Evolutionary conservation across 1,139 yeast genomes (phyloP).

Genomic region (Scheffersomyces titani): DNA sequence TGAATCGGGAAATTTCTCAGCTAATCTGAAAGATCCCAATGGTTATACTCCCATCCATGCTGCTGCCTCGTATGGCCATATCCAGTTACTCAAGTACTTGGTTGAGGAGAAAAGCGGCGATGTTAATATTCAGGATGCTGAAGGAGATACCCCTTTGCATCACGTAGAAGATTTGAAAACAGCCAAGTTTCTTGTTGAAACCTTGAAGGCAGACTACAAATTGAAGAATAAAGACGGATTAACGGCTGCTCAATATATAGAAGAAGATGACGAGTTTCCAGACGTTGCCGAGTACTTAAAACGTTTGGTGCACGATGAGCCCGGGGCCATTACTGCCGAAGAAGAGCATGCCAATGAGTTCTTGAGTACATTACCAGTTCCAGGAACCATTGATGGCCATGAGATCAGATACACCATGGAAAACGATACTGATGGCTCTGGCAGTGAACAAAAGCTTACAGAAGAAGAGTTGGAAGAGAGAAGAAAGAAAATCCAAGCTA

Average conservation of each 20-base stretch:
- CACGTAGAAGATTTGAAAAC: slow-evolving; percentile 73
- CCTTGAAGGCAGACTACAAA: slow-evolving; percentile 64
- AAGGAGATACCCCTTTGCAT: slow-evolving; percentile 95
- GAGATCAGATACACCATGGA: slow-evolving; percentile 60
- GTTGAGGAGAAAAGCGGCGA: slow-evolving; percentile 65
- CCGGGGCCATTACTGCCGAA: slow-evolving; percentile 11
- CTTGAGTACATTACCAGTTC: slow-evolving; percentile 36
- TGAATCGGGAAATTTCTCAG: slow-evolving; percentile 50
- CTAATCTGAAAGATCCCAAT: slow-evolving; percentile 82
- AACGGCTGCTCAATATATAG: slow-evolving; percentile 67
- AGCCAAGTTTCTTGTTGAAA: slow-evolving; percentile 67
- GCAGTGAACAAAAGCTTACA: slow-evolving; percentile 18
- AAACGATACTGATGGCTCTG: slow-evolving; percentile 36
- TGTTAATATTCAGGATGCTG: slow-evolving; percentile 76
- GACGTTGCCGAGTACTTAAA: slow-evolving; percentile 70
- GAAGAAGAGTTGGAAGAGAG: slow-evolving; percentile 51
- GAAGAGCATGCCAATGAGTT: slow-evolving; percentile 12
- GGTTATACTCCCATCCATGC: slow-evolving; percentile 98
- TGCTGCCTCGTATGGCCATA: slow-evolving; percentile 90
- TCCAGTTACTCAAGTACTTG: slow-evolving; percentile 61
- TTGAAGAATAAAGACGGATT: slow-evolving; percentile 70
- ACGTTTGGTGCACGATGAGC: slow-evolving; percentile 41
- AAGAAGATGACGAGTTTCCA: slow-evolving; percentile 85
- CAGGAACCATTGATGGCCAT: slow-evolving; percentile 51
- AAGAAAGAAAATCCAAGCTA: slow-evolving; percentile 65